phyloP scores from a whole-genome alignment of 345 rosid species.

The Odontarrhena argentea region DNA sequence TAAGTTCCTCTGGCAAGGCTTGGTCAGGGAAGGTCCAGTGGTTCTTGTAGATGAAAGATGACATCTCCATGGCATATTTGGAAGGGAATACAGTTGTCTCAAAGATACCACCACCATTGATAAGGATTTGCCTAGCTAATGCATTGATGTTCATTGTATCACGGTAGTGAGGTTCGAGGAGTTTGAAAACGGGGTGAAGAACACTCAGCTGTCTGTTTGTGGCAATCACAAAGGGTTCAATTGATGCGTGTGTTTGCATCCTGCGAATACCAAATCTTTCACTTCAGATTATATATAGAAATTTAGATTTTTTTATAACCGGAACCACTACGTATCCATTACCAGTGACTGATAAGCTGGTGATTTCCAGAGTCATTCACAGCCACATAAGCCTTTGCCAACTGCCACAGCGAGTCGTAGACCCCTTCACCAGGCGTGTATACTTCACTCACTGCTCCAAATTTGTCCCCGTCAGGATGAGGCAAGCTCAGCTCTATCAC shows the following conservation, averaged over 20 bases:
- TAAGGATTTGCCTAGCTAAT: constrained; percentile 56
- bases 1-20: constrained; percentile 72
- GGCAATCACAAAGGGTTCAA: constrained; percentile 77
- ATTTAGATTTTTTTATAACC: not conserved
- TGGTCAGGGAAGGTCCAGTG: constrained; percentile 66
- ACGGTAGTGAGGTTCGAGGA: constrained; percentile 77
- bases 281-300: constrained; percentile 10
- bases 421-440: constrained; percentile 74
- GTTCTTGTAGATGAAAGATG: constrained; percentile 53
- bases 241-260: constrained; percentile 69
- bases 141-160: constrained; percentile 84
- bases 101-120: constrained; percentile 63
- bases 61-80: constrained; percentile 68
- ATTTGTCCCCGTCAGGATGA: constrained; percentile 62
- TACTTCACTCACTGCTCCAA: constrained; percentile 65
- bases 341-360: constrained; percentile 96
- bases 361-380: constrained; percentile 89
- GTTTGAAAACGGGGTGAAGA: constrained; percentile 78
- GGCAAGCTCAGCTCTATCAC: constrained; percentile 85
- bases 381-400: constrained; percentile 87
- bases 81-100: constrained; percentile 66
- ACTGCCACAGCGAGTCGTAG: constrained; percentile 71
- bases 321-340: constrained; percentile 24
- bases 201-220: constrained; percentile 75
- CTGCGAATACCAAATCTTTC: constrained; percentile 40